phyloP scores from a whole-genome alignment of 495 filamentous ascomycete genomes.

The Podospora comata region DNA sequence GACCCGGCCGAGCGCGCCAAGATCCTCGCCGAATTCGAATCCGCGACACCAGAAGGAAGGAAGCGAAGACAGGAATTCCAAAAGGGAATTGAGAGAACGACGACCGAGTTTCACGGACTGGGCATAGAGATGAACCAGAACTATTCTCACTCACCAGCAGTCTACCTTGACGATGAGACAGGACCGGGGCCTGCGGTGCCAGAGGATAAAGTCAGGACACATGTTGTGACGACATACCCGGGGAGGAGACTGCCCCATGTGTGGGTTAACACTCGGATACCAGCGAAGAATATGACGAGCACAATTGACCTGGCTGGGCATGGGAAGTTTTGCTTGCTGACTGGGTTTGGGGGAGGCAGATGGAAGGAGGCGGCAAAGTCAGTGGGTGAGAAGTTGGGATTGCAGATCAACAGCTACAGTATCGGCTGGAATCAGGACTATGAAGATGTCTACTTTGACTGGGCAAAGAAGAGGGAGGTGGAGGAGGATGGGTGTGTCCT shows the following conservation, averaged over 20 bases:
- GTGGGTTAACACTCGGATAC: constrained; percentile 38
- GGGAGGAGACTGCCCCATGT: constrained; percentile 41
- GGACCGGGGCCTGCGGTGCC: constrained; percentile 15
- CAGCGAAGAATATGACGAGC: constrained; percentile 25
- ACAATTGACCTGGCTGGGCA: constrained; percentile 41
- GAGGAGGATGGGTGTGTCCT: constrained; percentile 41
- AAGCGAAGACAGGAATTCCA: constrained; percentile 24
- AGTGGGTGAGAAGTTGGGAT: constrained; percentile 21
- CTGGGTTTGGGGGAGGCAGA: constrained; percentile 35
- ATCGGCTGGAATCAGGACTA: constrained; percentile 42
- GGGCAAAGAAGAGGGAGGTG: constrained; percentile 35
- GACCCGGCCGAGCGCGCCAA: constrained; percentile 23
- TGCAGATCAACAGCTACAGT: constrained; percentile 34
- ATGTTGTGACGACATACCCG: constrained; percentile 34
- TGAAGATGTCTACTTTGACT: constrained; percentile 39
- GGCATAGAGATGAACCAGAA: constrained; percentile 44
- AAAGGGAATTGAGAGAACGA: constrained; percentile 30
- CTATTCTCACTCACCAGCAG: constrained; percentile 31
- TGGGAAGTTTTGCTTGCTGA: constrained; percentile 37
- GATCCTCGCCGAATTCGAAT: constrained; percentile 30
- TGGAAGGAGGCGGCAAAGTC: constrained; percentile 34
- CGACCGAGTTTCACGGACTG: constrained; percentile 38
- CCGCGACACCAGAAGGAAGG: constrained; percentile 28
- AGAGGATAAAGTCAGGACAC: constrained; percentile 22
- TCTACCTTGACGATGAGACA: constrained; percentile 28